phyloP scores from a whole-genome alignment of 1,139 yeast genomes.

The Saccharomyces pastorianus region DNA sequence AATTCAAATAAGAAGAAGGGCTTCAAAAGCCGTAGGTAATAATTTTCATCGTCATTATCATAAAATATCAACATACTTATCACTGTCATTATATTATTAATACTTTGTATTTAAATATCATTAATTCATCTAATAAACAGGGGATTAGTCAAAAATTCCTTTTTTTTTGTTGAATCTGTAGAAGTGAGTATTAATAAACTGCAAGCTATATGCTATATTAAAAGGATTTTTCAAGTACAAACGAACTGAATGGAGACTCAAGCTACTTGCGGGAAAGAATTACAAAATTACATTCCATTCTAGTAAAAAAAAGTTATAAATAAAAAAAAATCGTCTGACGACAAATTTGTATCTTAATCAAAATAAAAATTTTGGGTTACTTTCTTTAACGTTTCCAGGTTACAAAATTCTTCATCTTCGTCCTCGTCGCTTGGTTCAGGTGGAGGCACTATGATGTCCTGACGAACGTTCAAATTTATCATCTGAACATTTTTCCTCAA shows the following conservation, averaged over 20 bases:
- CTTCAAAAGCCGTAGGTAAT: constrained; percentile 12
- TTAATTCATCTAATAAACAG: not conserved
- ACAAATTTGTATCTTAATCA: constrained; percentile 12
- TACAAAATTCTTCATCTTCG: constrained; percentile 38
- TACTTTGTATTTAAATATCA: not conserved
- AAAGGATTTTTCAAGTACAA: not conserved
- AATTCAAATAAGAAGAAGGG: constrained; percentile 24
- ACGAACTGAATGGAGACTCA: not conserved
- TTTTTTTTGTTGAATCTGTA: not conserved
- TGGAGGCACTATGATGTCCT: constrained; percentile 20
- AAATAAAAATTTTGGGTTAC: constrained; percentile 41
- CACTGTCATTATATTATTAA: not conserved
- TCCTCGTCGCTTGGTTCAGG: constrained; percentile 20
- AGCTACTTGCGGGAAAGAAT: not conserved
- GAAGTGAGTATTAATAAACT: not conserved
- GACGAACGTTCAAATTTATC: constrained; percentile 39
- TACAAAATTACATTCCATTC: not conserved
- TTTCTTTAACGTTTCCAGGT: constrained; percentile 37
- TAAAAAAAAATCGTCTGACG: not conserved
- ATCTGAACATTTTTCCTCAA: constrained; percentile 61
- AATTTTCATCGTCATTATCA: not conserved
- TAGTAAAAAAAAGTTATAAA: not conserved
- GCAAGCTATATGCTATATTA: not conserved
- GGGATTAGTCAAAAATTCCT: not conserved
- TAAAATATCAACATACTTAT: not conserved